These are phyloP conservation scores for Podaxis rugospora DNA, from an alignment of 768 basidiomycete species.

Conservation along the genomic window DNA sequence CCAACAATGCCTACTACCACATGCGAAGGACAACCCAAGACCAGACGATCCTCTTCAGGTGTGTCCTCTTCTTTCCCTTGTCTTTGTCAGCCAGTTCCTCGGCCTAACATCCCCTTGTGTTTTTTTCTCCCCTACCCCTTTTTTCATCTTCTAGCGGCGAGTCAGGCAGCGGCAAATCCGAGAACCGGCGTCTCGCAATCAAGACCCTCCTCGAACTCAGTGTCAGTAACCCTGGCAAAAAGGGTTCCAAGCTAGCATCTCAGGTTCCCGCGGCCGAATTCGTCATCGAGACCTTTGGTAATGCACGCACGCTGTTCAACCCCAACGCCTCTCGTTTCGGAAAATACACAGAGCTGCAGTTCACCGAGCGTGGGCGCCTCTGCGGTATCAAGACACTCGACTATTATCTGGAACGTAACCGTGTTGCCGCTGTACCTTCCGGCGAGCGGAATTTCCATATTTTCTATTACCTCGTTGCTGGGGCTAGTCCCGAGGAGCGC, in stretches of 20 bases:
- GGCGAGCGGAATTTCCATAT: slow-evolving; percentile 98
- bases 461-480: slow-evolving; percentile 94
- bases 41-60: slow-evolving; percentile 86
- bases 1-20: slow-evolving; percentile 91
- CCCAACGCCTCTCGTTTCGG: slow-evolving; percentile 96
- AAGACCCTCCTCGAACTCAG: slow-evolving; percentile 90
- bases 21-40: slow-evolving; percentile 94
- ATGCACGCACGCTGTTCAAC: slow-evolving; percentile 88
- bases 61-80: slow-evolving; percentile 20
- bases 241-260: slow-evolving; percentile 80
- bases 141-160: slow-evolving; percentile 61
- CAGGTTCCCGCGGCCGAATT: slow-evolving; percentile 94
- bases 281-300: slow-evolving; percentile 92
- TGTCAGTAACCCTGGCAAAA: slow-evolving; percentile 87
- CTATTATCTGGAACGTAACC: slow-evolving; percentile 90
- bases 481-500: slow-evolving; percentile 83
- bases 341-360: slow-evolving; percentile 97
- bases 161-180: slow-evolving; percentile 91
- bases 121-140: background rate
- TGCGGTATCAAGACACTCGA: slow-evolving; percentile 92
- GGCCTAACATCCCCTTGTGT: slow-evolving; percentile 7
- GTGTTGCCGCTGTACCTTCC: slow-evolving; percentile 82
- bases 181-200: slow-evolving; percentile 84
- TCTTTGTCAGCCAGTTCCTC: background rate
- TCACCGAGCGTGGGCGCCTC: slow-evolving; percentile 86